phyloP scores from a whole-genome alignment of 805 yeast species.

The Zygoascus tannicola region DNA sequence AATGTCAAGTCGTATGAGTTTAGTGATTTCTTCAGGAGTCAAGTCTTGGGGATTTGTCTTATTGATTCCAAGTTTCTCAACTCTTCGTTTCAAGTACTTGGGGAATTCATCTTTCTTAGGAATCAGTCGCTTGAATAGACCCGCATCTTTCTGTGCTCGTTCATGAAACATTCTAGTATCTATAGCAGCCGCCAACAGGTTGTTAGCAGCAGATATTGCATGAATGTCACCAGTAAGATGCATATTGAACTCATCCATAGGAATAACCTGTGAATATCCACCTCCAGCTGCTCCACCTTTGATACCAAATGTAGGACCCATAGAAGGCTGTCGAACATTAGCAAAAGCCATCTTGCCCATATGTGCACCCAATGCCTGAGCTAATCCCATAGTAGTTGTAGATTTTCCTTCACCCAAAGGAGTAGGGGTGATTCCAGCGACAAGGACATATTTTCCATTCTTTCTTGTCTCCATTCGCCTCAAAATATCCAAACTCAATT shows the following conservation, averaged over 20 bases:
- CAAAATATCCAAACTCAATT: conserved; percentile 61
- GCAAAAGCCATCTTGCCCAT: conserved; percentile 76
- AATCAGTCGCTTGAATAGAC: conserved; percentile 74
- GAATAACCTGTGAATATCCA: conserved; percentile 94
- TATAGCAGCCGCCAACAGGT: conserved; percentile 89
- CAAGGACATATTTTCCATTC: conserved; percentile 81
- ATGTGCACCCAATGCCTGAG: conserved; percentile 91
- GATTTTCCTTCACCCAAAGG: conserved; percentile 98
- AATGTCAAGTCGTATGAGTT: conserved; percentile 76
- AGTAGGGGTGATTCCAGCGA: conserved; percentile 96
- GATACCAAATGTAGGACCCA: conserved; percentile 99
- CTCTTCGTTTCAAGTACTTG: conserved; percentile 64
- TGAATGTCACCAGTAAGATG: conserved; percentile 97
- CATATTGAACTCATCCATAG: conserved; percentile 98
- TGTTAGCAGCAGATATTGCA: conserved; percentile 90
- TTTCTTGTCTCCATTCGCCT: conserved; percentile 55
- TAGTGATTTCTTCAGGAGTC: conserved; percentile 60
- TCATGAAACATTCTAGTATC: conserved; percentile 98
- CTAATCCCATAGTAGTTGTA: conserved; percentile 91
- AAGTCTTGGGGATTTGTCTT: conserved; percentile 72
- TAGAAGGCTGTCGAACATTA: conserved; percentile 92
- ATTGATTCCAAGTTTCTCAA: conserved; percentile 66
- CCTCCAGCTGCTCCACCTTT: conserved; percentile 99
- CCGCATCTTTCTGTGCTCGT: conserved; percentile 67
- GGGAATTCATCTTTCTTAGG: conserved; percentile 77